Base-by-base conservation (phyloP, 2,329 filamentous ascomycete species). In the Microsporum canis region DNA sequence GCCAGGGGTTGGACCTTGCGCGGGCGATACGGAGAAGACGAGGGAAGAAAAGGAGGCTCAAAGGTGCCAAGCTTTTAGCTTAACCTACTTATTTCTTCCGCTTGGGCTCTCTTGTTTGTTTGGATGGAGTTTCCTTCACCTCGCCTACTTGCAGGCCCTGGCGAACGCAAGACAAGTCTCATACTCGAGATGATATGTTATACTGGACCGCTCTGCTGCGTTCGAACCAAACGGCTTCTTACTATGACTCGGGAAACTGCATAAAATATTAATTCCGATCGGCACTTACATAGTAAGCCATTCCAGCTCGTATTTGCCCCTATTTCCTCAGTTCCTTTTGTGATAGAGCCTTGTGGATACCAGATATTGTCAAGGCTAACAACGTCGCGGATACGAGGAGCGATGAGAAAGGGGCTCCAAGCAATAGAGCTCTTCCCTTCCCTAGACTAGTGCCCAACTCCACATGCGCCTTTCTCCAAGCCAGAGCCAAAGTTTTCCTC, bases 61-160 rank as follows among this genome's bases (percentile, higher is more conserved):
- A 55, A 55, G 51, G 51, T 12, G 51, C 51, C 51, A 55, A 55
- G 51, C 51, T 55, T 55, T 55, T 55, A 55, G 51, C 10, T 17
- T 36, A 55, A 55, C 51, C 33, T 55, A 17, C 31, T 36, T 10
- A 5, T n/a, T 36, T 31, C 29, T 12, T 36, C 29, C 45, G 45
- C 27, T 29, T 33, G 23, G 33, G 51, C 10, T 34, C 4, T 43
- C 33, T 34, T 34, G 51, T n/a, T 55, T 55, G 31, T 51, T n/a
- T 51, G 27, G 23, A 4, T 14, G 7, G 27, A 8, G 43, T 47
- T 31, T 10, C 45, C 23, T 29, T 27, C 45, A 34, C 31, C 51
- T 55, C 51, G 51, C 51, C 51, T 34, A 55, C 51, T 27, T 36
- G 33, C 51, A 55, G 51, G 17, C 4, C n/a, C 14, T 17, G 23